Evolutionary conservation across 2,329 filamentous ascomycete genomes (phyloP), one percentile per base, ranked within the genome.

Genomic region (Diaporthe amygdali): DNA sequence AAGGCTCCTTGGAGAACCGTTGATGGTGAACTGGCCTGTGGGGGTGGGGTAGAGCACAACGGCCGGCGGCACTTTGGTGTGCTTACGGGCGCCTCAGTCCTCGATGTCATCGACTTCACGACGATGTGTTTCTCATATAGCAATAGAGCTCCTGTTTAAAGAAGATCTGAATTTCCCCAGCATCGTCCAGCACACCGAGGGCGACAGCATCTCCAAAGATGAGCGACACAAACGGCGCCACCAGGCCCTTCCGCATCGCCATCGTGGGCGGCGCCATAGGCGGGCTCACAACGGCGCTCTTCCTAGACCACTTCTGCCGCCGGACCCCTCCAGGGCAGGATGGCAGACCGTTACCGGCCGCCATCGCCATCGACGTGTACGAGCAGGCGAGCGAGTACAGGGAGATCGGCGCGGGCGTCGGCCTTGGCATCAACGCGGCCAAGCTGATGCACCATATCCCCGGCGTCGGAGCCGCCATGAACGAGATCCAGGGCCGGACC

Each of bases 341-440:
- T 20, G 44, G 15, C 2, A 49, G 8, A 7, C 6, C 54, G 0
- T 7, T 37, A 3, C 25, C 52, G 5, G 64, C 51, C 8, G 64
- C 51, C 8, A 55, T 72, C 34, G 56, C 49, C 14, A 61, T 72
- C 25, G 66, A 66, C 14, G 70, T 72, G 3, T 72, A 72, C 52
- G 70, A 72, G 52, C 70, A 72, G 41, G 70, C 70, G 8, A 49
- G 55, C 25, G 27, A 72, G 67, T 70, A 69, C 41, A 68, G 55
- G 47, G 70, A 72, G 59, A 69, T 72, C 30, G 70, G 70, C 9
- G 70, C 70, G 14, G 70, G 66, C 32, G 66, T 72, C 22, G 70
- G 70, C 6, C 41, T 72, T 10, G 83, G 80, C 0, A 82, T 83
- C 8, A 85, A 85, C 74, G 78, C 81, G 7, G 44, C 69, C n/a